Evolutionary conservation across 148 eudicot genomes (phyloP), one percentile per base, ranked within the genome.

Genomic region (Pouteria glomerata): DNA sequence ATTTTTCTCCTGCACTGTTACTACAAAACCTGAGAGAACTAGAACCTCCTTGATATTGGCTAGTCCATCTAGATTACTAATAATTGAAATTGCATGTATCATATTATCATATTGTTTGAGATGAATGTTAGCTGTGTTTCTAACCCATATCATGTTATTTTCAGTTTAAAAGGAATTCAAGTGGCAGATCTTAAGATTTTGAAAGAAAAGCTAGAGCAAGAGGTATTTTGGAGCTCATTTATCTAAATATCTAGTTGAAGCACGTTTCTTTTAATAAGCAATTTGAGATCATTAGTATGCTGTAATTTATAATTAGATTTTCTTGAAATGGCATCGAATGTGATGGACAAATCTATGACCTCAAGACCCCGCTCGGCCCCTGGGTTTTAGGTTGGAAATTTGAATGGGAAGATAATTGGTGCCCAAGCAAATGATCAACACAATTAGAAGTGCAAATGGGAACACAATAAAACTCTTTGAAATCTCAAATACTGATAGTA

Each of bases 161-260:
- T 12, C 89, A 95, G 98, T 76, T 63, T 91, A 70, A 88, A 82
- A 78, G 98, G 97, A 71, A 86, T 91, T 59, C 77, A 75, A 57
- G 21, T 57, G 3, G 85, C 84, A 47, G 97, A 95, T 80, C 91
- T 95, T 55, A 85, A 69, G 81, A 67, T 30, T 80, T 76, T 95
- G 74, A 95, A 95, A 83, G 88, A 84, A 77, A 84, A 85, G 78
- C 96, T 95, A 56, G 87, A 89, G 72, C 84, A 88, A 85, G 98
- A 95, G 97, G 98, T 89, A 73, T 45, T 47, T 69, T 33, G 37
- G 35, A 37, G 23, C 19, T 31, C 11, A 53, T 45, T 55, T 72
- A 6, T 50, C 23, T 27, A 31, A 58, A 47, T 39, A 7, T 58
- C 41, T 27, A 41, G 29, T 44, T 71, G 21, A 19, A 29, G 41